Evolutionary conservation across 441 rosid genomes (phyloP).

Genomic region (Erodium trifolium): DNA sequence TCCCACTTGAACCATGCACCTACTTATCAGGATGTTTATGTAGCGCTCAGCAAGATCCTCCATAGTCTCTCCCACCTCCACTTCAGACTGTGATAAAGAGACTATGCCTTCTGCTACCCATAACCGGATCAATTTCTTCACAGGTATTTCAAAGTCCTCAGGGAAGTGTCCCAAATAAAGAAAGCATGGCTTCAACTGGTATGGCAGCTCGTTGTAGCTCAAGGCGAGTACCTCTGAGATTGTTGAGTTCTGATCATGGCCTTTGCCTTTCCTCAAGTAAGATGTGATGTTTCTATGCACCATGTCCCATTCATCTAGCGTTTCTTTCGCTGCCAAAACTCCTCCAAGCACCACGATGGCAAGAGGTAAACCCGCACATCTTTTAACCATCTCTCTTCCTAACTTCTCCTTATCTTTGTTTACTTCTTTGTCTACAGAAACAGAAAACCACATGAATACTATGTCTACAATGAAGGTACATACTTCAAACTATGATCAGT

Average conservation of each 20-base stretch:
- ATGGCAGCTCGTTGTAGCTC: slow-evolving; percentile 28
- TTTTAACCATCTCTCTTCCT: slow-evolving; percentile 25
- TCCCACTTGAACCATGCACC: slow-evolving; percentile 27
- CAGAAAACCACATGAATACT: neutral
- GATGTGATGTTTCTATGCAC: slow-evolving; percentile 12
- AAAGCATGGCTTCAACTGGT: slow-evolving; percentile 26
- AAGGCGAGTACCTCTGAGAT: slow-evolving; percentile 26
- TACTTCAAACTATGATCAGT: too few relatives aligned
- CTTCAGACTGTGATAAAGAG: slow-evolving; percentile 5
- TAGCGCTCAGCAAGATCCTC: slow-evolving; percentile 20
- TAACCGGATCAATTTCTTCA: slow-evolving; percentile 20
- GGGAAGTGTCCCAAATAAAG: slow-evolving; percentile 23
- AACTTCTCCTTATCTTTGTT: slow-evolving; percentile 11
- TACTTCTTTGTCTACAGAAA: neutral
- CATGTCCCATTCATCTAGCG: slow-evolving; percentile 16
- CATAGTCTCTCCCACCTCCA: slow-evolving; percentile 14
- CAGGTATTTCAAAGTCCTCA: slow-evolving; percentile 21
- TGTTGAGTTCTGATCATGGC: neutral
- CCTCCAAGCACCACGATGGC: slow-evolving; percentile 28
- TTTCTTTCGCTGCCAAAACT: slow-evolving; percentile 19
- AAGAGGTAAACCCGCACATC: slow-evolving; percentile 26
- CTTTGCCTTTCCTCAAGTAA: slow-evolving; percentile 9
- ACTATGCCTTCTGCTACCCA: slow-evolving; percentile 28
- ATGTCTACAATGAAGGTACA: too few relatives aligned
- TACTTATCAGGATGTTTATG: slow-evolving; percentile 19